Evolutionary conservation across 202 grass and related monocot species (phyloP), one percentile per base, ranked within the genome.

Genomic region (Setaria italica): DNA sequence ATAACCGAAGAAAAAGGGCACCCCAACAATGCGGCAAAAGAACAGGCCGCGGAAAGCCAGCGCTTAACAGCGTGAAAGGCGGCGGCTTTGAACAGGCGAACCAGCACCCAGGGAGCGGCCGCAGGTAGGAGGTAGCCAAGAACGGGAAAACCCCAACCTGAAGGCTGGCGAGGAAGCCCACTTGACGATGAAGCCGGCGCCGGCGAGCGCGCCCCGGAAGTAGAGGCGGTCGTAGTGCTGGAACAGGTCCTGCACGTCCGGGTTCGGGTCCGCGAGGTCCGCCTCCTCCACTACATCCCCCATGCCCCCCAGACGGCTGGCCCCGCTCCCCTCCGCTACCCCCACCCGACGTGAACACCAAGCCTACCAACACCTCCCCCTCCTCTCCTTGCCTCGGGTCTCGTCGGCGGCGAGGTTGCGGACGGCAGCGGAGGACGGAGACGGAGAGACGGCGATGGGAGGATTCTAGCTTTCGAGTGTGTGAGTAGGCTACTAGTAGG

Each of bases 221-320:
- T 95, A 95, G 86, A 89, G 84, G 32, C 4, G 9, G 84, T 89
- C 81, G 89, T 91, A 95, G 86, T 91, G 82, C 12, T 43, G 10
- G 85, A 95, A 95, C 35, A 95, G 86, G 17, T 83, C 75, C 54
- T 62, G 42, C 20, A 90, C 69, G 81, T 93, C 91, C 67, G 89
- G 87, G 30, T 48, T 88, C 25, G 89, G 86, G 53, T 88, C 84
- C 41, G 25, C 62, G n/a, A 66, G 75, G 62, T 82, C 91, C 50
- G 62, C 43, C 63, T 86, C 88, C 80, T 20, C 41, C 82, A 83
- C 14, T 34, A 21, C 55, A 21, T 47, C 76, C 42, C 13, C 78
- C 70, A 58, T 79, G 49, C 42, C 57, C 51, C 15, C 15, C 51
- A 14, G 4, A 54, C 3, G 12, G 17, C 33, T 2, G 5, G 46